Base-by-base conservation (phyloP, 1,284 basidiomycete genomes). In the Tilletia indica region DNA sequence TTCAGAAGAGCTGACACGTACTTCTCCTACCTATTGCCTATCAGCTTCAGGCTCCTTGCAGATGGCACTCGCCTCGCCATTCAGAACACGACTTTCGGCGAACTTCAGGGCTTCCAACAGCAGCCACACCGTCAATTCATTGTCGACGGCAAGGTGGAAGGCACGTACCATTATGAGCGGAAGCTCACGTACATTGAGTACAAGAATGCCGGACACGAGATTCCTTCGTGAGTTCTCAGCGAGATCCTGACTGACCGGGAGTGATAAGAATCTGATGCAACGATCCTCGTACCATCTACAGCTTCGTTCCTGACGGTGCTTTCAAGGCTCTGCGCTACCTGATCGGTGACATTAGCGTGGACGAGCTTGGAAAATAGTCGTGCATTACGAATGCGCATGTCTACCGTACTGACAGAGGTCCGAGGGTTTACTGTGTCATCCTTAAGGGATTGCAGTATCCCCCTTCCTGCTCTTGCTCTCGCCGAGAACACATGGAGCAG, bases 31-130 rank as follows among this genome's bases (percentile, higher is more conserved):
- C n/a, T n/a, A n/a, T n/a, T n/a, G n/a, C n/a, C n/a, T n/a, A n/a
- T n/a, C 56, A 31, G 25, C 71, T 75, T 73, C 70, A 68, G 80
- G 2, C 74, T 82, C 14, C 68, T 82, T 14, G 71, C 77, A 19
- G 79, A 82, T 58, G 81, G 81, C 11, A 74, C 73, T 0, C 68
- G 75, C 2, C 77, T 82, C 8, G 72, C 71, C 11, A 80, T 82
- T 67, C 81, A 82, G 63, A 83, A 83, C 73, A 77, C 80, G 77
- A 83, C 82, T 12, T 84, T 81, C 81, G 31, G 36, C 39, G 72
- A 74, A 8, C 77, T 77, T 6, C 34, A 69, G 31, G 83, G 83
- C 25, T 83, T 84, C 76, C 76, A 78, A 47, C 64, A 68, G 1
- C 71, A 70, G 14, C 75, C 77, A 21, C 76, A 68, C 11, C 71